These are phyloP conservation scores for Plenodomus lindquistii DNA, from an alignment of 2,329 filamentous ascomycete species.

Conservation along the genomic window DNA sequence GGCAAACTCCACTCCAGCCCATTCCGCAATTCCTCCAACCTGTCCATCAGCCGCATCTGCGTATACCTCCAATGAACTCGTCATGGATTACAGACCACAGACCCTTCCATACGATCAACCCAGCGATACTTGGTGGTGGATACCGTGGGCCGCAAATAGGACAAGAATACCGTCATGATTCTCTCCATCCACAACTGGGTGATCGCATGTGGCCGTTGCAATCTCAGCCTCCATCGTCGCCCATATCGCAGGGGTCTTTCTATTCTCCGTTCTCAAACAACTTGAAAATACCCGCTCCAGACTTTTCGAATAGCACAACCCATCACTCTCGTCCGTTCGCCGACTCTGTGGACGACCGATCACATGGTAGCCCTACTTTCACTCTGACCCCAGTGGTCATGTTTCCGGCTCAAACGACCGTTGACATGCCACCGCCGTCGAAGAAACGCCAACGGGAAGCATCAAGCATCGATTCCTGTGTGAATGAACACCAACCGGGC, in stretches of 20 bases:
- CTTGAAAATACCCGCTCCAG: neutral
- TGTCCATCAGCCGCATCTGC: constrained; percentile 25
- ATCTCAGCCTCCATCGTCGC: neutral
- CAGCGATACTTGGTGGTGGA: neutral
- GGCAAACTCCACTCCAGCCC: constrained; percentile 2
- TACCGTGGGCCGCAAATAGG: neutral
- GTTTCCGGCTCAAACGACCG: constrained; percentile 6
- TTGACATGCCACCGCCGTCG: constrained; percentile 13
- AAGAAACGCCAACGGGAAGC: constrained; percentile 2
- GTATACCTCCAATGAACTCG: constrained; percentile 18
- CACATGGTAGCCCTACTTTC: constrained; percentile 2
- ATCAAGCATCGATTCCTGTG: neutral
- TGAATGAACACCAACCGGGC: neutral
- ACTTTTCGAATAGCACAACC: neutral
- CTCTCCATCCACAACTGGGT: neutral
- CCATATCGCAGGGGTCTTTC: neutral
- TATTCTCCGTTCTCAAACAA: neutral
- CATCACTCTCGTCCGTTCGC: neutral
- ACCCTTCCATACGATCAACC: neutral
- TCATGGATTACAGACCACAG: constrained; percentile 13
- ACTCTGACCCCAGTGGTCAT: constrained; percentile 9
- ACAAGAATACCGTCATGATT: neutral
- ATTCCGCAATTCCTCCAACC: constrained; percentile 30
- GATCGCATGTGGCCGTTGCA: neutral
- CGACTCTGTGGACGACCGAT: neutral